These are phyloP conservation scores for Setaria italica DNA, from an alignment of 202 grass and related monocot genomes.

Conservation along the genomic window DNA sequence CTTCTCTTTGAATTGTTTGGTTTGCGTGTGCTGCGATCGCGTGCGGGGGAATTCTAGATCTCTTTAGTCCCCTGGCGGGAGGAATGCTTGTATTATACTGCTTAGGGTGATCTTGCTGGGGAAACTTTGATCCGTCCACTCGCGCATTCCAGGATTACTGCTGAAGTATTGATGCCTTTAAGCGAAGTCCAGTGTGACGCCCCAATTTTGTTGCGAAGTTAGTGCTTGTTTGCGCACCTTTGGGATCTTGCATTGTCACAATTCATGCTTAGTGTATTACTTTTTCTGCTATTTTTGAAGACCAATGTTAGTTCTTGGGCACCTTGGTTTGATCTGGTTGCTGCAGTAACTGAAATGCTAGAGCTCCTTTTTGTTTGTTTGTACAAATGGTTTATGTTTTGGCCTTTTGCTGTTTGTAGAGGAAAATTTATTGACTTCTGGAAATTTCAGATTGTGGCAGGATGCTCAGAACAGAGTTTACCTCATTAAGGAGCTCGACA, in stretches of 20 bases:
- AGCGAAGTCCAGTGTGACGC: neutral
- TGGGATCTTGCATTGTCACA: neutral
- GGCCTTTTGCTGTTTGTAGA: constrained; percentile 35
- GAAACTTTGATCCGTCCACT: neutral
- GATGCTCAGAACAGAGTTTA: constrained; percentile 87
- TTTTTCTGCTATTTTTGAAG: neutral
- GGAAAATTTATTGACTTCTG: constrained; percentile 26
- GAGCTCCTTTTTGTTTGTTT: constrained; percentile 33
- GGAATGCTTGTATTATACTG: constrained; percentile 2
- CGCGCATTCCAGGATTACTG: neutral
- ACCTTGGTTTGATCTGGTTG: constrained; percentile 9
- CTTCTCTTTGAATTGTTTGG: neutral
- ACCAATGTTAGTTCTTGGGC: neutral
- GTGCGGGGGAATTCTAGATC: constrained; percentile 13
- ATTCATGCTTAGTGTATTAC: neutral
- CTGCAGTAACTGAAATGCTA: neutral
- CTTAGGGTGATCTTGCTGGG: neutral
- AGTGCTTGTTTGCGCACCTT: neutral
- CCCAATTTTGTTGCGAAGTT: constrained; percentile 1
- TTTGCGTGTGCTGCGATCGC: neutral
- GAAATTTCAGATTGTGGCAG: constrained; percentile 81
- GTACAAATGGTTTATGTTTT: constrained; percentile 30
- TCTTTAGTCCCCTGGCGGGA: neutral
- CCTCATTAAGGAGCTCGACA: constrained; percentile 91
- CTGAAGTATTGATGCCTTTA: neutral